Evolutionary conservation across 1,284 basidiomycete genomes (phyloP).

Genomic region (Dichomitus squalens): DNA sequence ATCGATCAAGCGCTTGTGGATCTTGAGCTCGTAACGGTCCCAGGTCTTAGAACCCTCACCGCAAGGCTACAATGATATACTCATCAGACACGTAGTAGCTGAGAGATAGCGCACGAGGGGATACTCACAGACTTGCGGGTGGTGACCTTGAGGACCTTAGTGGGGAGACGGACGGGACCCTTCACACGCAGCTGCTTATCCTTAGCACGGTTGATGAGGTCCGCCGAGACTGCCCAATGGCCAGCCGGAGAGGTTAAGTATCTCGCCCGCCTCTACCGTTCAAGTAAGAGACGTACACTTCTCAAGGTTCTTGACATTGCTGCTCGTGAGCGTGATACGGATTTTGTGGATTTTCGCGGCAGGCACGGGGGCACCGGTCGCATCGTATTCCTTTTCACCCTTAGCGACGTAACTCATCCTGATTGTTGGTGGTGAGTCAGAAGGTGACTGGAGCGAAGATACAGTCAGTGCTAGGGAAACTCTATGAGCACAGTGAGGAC

Average conservation of each 20-base stretch:
- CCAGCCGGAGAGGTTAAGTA: neutral
- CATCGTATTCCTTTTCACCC: constrained; percentile 97
- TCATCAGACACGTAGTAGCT: neutral
- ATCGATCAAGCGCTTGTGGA: constrained; percentile 99
- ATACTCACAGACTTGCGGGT: constrained; percentile 92
- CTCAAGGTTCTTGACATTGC: constrained; percentile 98
- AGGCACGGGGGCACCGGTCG: constrained; percentile 83
- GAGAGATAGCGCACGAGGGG: neutral
- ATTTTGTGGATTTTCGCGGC: constrained; percentile 98
- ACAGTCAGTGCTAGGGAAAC: constrained; percentile 3
- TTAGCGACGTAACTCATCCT: constrained; percentile 99
- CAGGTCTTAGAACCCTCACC: constrained; percentile 99
- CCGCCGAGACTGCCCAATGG: constrained; percentile 70
- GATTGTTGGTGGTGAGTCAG: constrained; percentile 63
- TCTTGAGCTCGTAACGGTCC: constrained; percentile 99
- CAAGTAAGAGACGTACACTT: constrained; percentile 69
- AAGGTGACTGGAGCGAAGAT: constrained; percentile 59
- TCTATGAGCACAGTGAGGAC: constrained; percentile 3
- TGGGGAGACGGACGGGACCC: constrained; percentile 98
- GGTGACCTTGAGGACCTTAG: constrained; percentile 98
- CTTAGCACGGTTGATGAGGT: constrained; percentile 98
- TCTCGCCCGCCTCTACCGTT: neutral
- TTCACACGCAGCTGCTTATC: constrained; percentile 99
- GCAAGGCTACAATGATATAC: constrained; percentile 70
- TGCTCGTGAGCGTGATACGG: constrained; percentile 97